A percentile compares a stretch with the other conserved stretches of the same genome.
These are phyloP conservation scores for Phylloporus scabripes DNA, from an alignment of 768 basidiomycete species.

Conservation along the genomic window DNA sequence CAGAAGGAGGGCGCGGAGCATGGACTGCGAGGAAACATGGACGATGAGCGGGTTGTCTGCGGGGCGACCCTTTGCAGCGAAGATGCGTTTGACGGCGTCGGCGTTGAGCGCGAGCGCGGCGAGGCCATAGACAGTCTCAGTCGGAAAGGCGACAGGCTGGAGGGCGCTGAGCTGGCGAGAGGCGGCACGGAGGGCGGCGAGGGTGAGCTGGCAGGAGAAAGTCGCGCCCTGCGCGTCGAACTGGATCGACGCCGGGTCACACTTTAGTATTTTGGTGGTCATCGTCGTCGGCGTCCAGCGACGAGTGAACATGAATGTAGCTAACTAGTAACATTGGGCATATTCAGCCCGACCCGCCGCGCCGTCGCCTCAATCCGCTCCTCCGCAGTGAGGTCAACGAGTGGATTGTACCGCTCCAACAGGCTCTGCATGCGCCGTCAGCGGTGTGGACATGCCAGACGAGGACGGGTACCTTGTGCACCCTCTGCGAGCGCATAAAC, in stretches of 20 bases:
- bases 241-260: conserved; percentile 57
- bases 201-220: conserved; percentile 48
- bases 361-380: conserved; percentile 84
- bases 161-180: conserved; percentile 42
- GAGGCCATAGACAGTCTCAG: conserved; percentile 98
- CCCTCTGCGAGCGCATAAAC: conserved; percentile 68
- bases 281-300: background rate
- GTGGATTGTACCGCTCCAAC: conserved; percentile 84
- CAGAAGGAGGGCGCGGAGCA: conserved; percentile 78
- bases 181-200: conserved; percentile 50
- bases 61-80: conserved; percentile 85
- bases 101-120: conserved; percentile 74
- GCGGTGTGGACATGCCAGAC: background rate
- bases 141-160: conserved; percentile 82
- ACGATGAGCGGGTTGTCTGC: conserved; percentile 97
- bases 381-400: conserved; percentile 69
- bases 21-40: conserved; percentile 79
- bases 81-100: conserved; percentile 67
- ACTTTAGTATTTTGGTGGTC: conserved; percentile 45
- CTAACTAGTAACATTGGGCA: conserved; percentile 36
- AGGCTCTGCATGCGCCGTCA: conserved; percentile 45
- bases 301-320: conserved; percentile 1
- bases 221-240: conserved; percentile 48
- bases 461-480: conserved; percentile 57
- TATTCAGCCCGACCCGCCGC: conserved; percentile 78